Base-by-base conservation (phyloP, 768 basidiomycete genomes). In the Panus rudis region DNA sequence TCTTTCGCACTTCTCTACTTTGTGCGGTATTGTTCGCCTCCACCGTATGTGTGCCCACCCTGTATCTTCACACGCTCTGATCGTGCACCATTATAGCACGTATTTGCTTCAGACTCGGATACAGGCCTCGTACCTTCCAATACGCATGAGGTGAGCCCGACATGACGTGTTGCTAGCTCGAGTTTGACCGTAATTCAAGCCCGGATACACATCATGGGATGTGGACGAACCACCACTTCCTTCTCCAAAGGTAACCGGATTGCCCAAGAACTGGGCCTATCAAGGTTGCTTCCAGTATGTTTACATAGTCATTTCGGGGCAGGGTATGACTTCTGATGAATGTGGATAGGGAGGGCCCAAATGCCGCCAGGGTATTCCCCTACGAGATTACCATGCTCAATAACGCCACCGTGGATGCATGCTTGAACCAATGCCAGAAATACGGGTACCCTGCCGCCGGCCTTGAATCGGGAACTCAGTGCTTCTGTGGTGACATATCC, bases 381-480 rank as follows among this genome's bases (percentile, higher is more conserved):
- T 73, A 81, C 54, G 69, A 84, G 56, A 64, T 79, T 24, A 69
- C 76, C 28, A 73, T 72, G 66, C 60, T 68, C 8, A 68, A 63
- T 2, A 85, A 84, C 57, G 86, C 81, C 53, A 75, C 81, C 4
- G 78, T 78, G 3, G 60, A 72, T 1, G 70, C 70, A 1, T 91
- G 88, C 54, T 66, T 88, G 51, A 71, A 60, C 35, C 81, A 79
- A 56, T 90, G 88, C 51, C 71, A 77, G 12, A 67, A 70, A 1
- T 88, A 77, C 50, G 88, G 88, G 6, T 91, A 75, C 54, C 71
- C 80, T 1, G 84, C 74, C 30, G 78, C 78, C 22, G 86, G 83
- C 19, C 66, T 81, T 47, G 87, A 81, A 63, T 84, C 69, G 39
- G 81, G 75, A 12, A 55, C 79, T 48, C 81, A 87, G 54, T 90